Evolutionary conservation across 495 filamentous ascomycete species (phyloP).

Genomic region (Podospora pseudocomata): DNA sequence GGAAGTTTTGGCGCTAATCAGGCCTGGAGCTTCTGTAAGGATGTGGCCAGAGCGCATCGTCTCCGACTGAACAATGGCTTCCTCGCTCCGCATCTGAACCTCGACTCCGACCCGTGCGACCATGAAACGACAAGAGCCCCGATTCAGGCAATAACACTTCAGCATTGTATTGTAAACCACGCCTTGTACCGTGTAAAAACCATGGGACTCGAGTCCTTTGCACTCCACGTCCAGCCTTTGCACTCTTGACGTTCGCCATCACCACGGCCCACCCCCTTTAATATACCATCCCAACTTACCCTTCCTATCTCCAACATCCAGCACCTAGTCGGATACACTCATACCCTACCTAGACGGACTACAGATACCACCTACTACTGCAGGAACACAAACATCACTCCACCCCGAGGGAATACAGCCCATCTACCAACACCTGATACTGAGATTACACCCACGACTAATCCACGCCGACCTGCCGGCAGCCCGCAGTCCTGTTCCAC

Average conservation of each 20-base stretch:
- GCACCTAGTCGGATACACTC: neutral
- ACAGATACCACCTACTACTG: neutral
- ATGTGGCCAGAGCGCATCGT: conserved; percentile 11
- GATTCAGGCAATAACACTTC: conserved; percentile 12
- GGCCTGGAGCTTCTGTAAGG: conserved; percentile 20
- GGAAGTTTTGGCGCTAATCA: conserved; percentile 14
- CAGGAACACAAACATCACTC: neutral
- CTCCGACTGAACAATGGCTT: conserved; percentile 26
- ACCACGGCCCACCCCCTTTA: neutral
- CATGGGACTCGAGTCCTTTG: neutral
- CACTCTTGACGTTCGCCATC: neutral
- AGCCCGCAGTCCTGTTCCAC: conserved; percentile 3
- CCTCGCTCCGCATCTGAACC: conserved; percentile 11
- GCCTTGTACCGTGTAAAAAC: neutral
- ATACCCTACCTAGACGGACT: neutral
- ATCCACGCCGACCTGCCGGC: neutral
- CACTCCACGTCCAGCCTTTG: neutral
- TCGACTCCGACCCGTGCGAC: conserved; percentile 16
- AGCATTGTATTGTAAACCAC: neutral
- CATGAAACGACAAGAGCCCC: conserved; percentile 27
- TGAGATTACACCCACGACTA: neutral
- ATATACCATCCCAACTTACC: neutral
- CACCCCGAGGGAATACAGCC: neutral
- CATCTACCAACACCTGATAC: neutral
- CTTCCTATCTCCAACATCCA: neutral